phyloP scores from a whole-genome alignment of 2,329 filamentous ascomycete species.

The Epichloe typhina region DNA sequence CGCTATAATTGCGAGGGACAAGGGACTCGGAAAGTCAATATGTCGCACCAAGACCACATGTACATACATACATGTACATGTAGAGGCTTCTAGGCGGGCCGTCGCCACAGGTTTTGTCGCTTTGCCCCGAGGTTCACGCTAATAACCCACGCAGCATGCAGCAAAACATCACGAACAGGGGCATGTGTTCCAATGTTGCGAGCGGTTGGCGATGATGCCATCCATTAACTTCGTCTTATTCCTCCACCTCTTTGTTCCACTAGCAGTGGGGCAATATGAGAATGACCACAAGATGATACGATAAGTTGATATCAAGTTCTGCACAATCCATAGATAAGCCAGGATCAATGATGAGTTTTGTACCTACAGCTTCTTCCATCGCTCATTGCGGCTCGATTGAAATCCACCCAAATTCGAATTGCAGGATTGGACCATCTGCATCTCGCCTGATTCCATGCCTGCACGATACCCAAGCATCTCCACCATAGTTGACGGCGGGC shows the following conservation, averaged over 20 bases:
- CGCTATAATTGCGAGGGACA: not conserved
- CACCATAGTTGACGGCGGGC: not conserved
- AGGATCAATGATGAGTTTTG: not conserved
- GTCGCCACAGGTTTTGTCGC: too few species aligned
- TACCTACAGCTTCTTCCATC: too few species aligned
- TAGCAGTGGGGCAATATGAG: not conserved
- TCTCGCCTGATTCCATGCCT: not conserved
- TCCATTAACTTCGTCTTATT: not conserved
- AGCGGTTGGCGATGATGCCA: not conserved
- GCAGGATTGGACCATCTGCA: not conserved
- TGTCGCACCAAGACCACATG: too few species aligned
- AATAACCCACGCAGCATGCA: too few species aligned
- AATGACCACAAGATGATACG: not conserved
- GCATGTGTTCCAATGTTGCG: too few species aligned
- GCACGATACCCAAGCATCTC: not conserved
- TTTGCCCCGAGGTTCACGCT: too few species aligned
- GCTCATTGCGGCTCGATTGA: not conserved
- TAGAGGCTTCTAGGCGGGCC: too few species aligned
- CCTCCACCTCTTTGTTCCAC: not conserved
- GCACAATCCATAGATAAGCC: not conserved
- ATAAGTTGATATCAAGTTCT: not conserved
- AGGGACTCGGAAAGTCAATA: not conserved
- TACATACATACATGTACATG: too few species aligned
- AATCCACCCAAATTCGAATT: not conserved
- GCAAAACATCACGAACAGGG: too few species aligned